Evolutionary conservation across 2,329 filamentous ascomycete species (phyloP).

Genomic region (Botryotinia convoluta): DNA sequence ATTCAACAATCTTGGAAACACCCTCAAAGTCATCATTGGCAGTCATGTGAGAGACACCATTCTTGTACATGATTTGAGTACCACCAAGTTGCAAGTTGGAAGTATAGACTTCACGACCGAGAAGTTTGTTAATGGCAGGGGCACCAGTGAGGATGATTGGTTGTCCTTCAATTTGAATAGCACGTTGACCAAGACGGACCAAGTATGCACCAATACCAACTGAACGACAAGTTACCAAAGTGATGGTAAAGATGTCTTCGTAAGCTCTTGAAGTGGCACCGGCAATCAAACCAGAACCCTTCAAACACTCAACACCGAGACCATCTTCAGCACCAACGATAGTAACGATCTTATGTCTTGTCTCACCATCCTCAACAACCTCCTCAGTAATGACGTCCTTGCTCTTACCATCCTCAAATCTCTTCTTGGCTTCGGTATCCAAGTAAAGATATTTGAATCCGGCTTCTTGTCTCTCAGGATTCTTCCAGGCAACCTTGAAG

Average conservation of each 20-base stretch:
- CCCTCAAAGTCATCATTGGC: conserved; percentile 96
- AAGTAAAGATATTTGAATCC: conserved; percentile 98
- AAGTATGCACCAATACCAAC: conserved; percentile 99
- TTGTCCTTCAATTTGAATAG: conserved; percentile 97
- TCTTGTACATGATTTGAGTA: conserved; percentile 99
- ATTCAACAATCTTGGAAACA: conserved; percentile 96
- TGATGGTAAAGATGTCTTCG: conserved; percentile 98
- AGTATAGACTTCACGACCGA: conserved; percentile 97
- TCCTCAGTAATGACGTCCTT: conserved; percentile 85
- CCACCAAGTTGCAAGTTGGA: conserved; percentile 98
- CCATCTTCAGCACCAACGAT: conserved; percentile 92
- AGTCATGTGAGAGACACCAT: conserved; percentile 98
- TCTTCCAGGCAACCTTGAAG: conserved; percentile 97
- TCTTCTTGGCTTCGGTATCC: conserved; percentile 78
- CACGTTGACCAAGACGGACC: conserved; percentile 95
- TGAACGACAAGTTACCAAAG: conserved; percentile 94
- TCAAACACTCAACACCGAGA: conserved; percentile 94
- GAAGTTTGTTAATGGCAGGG: conserved; percentile 94
- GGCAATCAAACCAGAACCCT: conserved; percentile 95
- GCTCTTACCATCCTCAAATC: conserved; percentile 74
- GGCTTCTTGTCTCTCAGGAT: conserved; percentile 71
- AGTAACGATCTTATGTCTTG: conserved; percentile 89
- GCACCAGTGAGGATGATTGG: conserved; percentile 98
- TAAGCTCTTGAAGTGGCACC: conserved; percentile 96
- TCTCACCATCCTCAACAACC: conserved; percentile 81